These are phyloP conservation scores for Plantago major DNA, from an alignment of 257 asterid species.

Conservation along the genomic window DNA sequence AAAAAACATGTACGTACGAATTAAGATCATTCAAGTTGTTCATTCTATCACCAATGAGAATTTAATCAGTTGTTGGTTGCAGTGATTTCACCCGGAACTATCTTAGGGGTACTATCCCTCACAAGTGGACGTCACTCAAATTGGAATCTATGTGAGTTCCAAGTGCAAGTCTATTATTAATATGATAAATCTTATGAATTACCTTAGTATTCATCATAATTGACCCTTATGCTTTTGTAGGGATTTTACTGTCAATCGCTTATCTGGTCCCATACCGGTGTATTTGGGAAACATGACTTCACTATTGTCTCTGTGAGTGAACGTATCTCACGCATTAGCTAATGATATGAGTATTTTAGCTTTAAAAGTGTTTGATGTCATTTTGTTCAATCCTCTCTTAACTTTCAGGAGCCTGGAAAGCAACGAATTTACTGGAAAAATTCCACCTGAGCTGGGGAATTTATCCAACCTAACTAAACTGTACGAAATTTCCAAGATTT, in stretches of 20 bases:
- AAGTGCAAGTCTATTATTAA: background rate
- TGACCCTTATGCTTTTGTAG: conserved; percentile 24
- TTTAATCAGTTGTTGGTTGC: conserved; percentile 20
- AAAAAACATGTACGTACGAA: conserved; percentile 31
- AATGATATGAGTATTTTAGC: background rate
- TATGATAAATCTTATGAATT: background rate
- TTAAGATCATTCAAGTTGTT: background rate
- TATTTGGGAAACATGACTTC: conserved; percentile 54
- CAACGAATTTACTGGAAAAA: conserved; percentile 44
- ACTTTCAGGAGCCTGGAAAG: conserved; percentile 58
- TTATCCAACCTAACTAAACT: conserved; percentile 44
- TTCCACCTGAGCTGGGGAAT: conserved; percentile 60
- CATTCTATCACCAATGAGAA: background rate
- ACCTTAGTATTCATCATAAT: background rate
- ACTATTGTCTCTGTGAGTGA: background rate
- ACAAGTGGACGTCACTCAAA: conserved; percentile 49
- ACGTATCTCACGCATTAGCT: background rate
- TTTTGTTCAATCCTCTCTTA: conserved; percentile 24
- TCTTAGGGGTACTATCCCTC: conserved; percentile 58
- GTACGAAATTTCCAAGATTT: conserved; percentile 22
- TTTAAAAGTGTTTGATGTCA: background rate
- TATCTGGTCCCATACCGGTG: conserved; percentile 57
- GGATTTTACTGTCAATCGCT: conserved; percentile 42
- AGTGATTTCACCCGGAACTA: conserved; percentile 57
- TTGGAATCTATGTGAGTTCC: conserved; percentile 41